phyloP scores from a whole-genome alignment of 2,329 filamentous ascomycete species.

The Hypoxylon sp. region DNA sequence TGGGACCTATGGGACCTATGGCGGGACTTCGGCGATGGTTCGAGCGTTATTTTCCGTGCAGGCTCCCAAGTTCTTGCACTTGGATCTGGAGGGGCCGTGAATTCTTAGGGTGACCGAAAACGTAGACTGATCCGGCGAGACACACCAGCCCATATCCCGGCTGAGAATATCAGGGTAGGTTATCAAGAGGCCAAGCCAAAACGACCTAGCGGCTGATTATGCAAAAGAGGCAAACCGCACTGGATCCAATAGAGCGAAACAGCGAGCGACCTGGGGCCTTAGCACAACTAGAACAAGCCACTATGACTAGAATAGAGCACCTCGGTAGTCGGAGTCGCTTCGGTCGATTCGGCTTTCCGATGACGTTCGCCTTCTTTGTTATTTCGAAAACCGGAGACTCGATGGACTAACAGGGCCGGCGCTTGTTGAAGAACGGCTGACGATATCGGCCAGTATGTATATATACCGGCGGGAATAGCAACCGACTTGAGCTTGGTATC shows the following conservation, averaged over 20 bases:
- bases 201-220: slow-evolving; percentile 21
- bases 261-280: slow-evolving; percentile 1
- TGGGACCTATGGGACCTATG: slow-evolving; percentile 25
- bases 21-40: slow-evolving; percentile 34
- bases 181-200: slow-evolving; percentile 13
- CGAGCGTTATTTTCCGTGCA: slow-evolving; percentile 30
- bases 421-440: slow-evolving; percentile 6
- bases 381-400: slow-evolving; percentile 7
- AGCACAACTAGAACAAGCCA: neutral
- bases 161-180: slow-evolving; percentile 5
- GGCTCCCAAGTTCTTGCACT: slow-evolving; percentile 20
- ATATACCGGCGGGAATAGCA: slow-evolving; percentile 25
- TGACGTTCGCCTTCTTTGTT: slow-evolving; percentile 33
- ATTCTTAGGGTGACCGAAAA: slow-evolving; percentile 27
- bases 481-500: slow-evolving; percentile 28
- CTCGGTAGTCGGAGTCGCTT: slow-evolving; percentile 40
- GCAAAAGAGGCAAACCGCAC: slow-evolving; percentile 16
- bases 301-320: slow-evolving; percentile 14
- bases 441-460: slow-evolving; percentile 21
- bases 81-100: slow-evolving; percentile 2
- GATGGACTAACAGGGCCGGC: slow-evolving; percentile 9
- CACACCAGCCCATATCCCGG: slow-evolving; percentile 37
- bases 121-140: slow-evolving; percentile 32
- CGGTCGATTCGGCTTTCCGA: slow-evolving; percentile 41
- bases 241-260: slow-evolving; percentile 16